These are phyloP conservation scores for Auxenochlorella protothecoides DNA, from an alignment of 139 green algal species.

Conservation along the genomic window DNA sequence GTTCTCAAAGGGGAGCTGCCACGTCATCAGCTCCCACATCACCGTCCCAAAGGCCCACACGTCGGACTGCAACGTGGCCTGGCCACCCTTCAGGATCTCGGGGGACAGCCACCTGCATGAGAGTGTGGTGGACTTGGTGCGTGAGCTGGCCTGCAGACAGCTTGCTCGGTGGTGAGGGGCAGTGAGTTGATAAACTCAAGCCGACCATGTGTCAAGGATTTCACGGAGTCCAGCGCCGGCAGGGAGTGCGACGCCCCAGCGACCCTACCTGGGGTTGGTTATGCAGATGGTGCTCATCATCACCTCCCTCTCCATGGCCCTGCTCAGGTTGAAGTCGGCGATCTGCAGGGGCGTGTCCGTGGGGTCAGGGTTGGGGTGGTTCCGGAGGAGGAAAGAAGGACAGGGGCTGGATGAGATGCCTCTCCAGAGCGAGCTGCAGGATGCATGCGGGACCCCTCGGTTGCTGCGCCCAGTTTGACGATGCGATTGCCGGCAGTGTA, in stretches of 20 bases:
- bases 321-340: conserved; percentile 41
- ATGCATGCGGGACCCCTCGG: too few species aligned
- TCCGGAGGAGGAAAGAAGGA: too few species aligned
- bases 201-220: too few species aligned
- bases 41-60: conserved; percentile 50
- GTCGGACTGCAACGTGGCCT: conserved; percentile 24
- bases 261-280: conserved; percentile 18
- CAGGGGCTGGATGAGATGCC: too few species aligned
- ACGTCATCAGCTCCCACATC: conserved; percentile 45
- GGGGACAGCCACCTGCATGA: conserved; percentile 29
- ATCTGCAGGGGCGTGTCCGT: conserved; percentile 3
- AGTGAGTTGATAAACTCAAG: too few species aligned
- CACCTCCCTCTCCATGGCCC: conserved; percentile 17
- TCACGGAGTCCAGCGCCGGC: too few species aligned
- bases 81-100: conserved; percentile 28
- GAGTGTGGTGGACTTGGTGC: background rate
- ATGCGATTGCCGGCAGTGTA: background rate
- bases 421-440: too few species aligned
- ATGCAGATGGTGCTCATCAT: conserved; percentile 24
- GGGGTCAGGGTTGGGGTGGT: background rate
- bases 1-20: conserved; percentile 39
- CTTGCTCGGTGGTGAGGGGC: too few species aligned
- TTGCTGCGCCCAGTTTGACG: too few species aligned
- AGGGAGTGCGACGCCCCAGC: too few species aligned
- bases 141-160: too few species aligned